Conservation (phyloP, 208 protist genomes). For the Trypanosoma cruzi region DNA sequence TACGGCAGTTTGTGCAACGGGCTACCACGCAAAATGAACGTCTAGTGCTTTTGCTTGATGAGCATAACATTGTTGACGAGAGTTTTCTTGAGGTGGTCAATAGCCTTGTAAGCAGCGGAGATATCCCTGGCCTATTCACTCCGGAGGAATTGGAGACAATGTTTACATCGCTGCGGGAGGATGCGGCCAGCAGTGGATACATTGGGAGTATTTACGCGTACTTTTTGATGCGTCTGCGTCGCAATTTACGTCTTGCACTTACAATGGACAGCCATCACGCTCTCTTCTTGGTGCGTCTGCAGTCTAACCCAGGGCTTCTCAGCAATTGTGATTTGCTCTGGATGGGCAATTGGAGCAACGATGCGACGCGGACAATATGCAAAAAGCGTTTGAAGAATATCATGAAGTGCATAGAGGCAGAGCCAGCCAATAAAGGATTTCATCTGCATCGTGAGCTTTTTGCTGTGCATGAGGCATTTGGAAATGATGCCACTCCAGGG, state of each 20-base stretch:
- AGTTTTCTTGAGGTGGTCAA: constrained; percentile 97
- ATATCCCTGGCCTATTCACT: constrained; percentile 96
- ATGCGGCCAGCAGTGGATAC: constrained; percentile 83
- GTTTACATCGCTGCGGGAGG: constrained; percentile 87
- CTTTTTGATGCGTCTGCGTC: constrained; percentile 85
- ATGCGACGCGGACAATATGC: constrained; percentile 86
- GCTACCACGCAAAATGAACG: constrained; percentile 85
- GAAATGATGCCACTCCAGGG: constrained; percentile 71
- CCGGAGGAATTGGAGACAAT: constrained; percentile 97
- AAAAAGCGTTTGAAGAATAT: constrained; percentile 73
- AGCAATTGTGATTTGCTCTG: constrained; percentile 95
- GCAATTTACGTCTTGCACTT: constrained; percentile 94
- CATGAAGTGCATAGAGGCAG: constrained; percentile 65
- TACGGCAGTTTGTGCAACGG: constrained; percentile 79
- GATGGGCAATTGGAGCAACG: constrained; percentile 93
- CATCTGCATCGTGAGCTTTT: constrained; percentile 86
- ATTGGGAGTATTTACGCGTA: constrained; percentile 83
- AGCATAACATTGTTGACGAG: constrained; percentile 97
- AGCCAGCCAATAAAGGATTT: constrained; percentile 75
- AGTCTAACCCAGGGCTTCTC: constrained; percentile 95
- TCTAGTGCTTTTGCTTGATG: constrained; percentile 95
- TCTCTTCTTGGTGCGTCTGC: constrained; percentile 88
- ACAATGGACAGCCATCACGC: constrained; percentile 93
- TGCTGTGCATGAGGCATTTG: constrained; percentile 77
- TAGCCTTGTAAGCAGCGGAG: constrained; percentile 90